Conservation (phyloP, 1,139 yeast species). For the Hemisphaericaspora lyxosophila region DNA sequence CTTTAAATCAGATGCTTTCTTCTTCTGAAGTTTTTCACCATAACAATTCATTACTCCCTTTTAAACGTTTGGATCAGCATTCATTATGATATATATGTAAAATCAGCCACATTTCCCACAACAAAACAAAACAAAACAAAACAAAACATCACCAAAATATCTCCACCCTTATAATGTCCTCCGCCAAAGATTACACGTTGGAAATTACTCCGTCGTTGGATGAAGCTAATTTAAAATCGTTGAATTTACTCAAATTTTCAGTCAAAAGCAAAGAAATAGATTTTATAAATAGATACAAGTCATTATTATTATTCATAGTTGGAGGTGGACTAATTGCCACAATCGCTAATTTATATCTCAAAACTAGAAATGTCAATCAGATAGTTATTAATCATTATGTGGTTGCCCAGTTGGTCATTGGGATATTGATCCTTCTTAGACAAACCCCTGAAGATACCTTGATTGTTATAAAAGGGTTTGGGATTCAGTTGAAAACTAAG, state of each 20-base stretch:
- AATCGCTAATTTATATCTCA: not conserved
- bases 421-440: conserved; percentile 15
- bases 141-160: not conserved
- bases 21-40: not conserved
- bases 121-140: too few species aligned
- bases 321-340: conserved; percentile 4
- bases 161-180: conserved; percentile 23
- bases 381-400: not conserved
- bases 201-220: conserved; percentile 27
- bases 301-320: conserved; percentile 2
- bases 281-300: conserved; percentile 4
- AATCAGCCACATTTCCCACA: not conserved
- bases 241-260: conserved; percentile 17
- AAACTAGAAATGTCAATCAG: not conserved
- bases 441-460: conserved; percentile 35
- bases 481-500: conserved; percentile 32
- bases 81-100: conserved; percentile 14
- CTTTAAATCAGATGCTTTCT: not conserved
- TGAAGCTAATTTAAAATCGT: conserved; percentile 7
- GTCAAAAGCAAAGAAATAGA: conserved; percentile 11
- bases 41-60: not conserved
- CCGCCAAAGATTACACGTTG: conserved; percentile 30
- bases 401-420: not conserved
- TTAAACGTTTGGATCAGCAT: not conserved
- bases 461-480: conserved; percentile 38